A percentile compares a stretch with the other conserved stretches of the same genome.
Conservation (phyloP, 192 early-diverging fungal genomes). For the Coemansia sp. region DNA sequence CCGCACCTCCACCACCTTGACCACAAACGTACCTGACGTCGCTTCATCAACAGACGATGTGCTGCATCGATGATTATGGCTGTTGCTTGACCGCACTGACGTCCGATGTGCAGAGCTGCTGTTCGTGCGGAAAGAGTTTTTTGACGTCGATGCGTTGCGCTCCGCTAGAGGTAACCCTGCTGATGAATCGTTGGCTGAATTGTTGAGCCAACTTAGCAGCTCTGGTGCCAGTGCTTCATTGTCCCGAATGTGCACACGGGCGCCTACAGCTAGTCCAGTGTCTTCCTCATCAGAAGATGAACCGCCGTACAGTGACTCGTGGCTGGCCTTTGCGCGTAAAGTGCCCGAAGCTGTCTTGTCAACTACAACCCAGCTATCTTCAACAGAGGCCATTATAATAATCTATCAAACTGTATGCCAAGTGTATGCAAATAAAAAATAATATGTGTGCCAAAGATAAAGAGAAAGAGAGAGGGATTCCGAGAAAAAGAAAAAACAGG, state of each 20-base stretch:
- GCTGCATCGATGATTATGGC: not conserved
- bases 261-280: not conserved
- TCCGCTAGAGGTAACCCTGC: conserved; percentile 25
- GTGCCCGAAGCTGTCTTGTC: conserved; percentile 45
- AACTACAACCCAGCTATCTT: conserved; percentile 54
- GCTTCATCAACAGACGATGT: not conserved
- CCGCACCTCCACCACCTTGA: conserved; percentile 45
- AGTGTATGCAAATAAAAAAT: not conserved
- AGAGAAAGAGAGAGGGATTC: not conserved
- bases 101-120: conserved; percentile 44
- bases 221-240: conserved; percentile 28
- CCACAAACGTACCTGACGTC: conserved; percentile 46
- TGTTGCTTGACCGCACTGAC: conserved; percentile 32
- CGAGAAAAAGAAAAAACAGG: not conserved
- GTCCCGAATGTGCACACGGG: conserved; percentile 42
- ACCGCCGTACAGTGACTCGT: conserved; percentile 46
- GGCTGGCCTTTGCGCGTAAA: conserved; percentile 47
- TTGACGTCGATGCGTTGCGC: conserved; percentile 36
- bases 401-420: not conserved
- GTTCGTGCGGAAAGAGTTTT: conserved; percentile 46
- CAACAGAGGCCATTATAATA: conserved; percentile 7
- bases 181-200: conserved; percentile 33
- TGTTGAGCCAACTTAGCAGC: conserved; percentile 48
- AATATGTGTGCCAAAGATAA: not conserved
- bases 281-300: conserved; percentile 11